These are phyloP conservation scores for Syncephalastrum racemosum DNA, from an alignment of 371 early-diverging fungal species.

Conservation along the genomic window DNA sequence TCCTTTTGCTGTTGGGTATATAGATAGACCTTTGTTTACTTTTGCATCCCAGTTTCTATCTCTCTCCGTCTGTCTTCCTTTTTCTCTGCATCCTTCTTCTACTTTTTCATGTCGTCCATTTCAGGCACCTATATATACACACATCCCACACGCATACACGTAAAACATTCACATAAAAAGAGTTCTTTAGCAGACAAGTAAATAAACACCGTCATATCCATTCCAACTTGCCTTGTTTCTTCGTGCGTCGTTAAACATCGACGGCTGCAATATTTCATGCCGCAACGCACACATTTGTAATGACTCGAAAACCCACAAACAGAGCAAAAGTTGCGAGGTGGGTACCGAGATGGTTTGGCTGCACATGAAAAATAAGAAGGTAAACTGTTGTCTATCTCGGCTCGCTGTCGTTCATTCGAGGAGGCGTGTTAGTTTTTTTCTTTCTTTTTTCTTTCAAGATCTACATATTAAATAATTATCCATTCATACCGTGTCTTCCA, in stretches of 20 bases:
- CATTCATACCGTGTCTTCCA: conserved; percentile 54
- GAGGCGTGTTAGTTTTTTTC: background rate
- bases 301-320: conserved; percentile 65
- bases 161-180: background rate
- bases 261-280: conserved; percentile 68
- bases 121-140: conserved; percentile 17
- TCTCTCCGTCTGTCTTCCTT: no score
- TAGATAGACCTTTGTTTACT: no score
- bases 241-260: conserved; percentile 57
- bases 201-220: background rate
- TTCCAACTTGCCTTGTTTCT: conserved; percentile 54
- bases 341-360: conserved; percentile 55
- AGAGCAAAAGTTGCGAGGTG: conserved; percentile 65
- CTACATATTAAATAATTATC: background rate
- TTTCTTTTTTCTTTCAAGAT: background rate
- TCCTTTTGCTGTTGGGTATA: no score
- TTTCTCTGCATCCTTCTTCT: no score
- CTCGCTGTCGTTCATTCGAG: conserved; percentile 28
- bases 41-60: no score
- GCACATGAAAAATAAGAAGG: conserved; percentile 57
- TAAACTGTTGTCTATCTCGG: conserved; percentile 3
- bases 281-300: conserved; percentile 62
- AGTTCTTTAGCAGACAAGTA: background rate
- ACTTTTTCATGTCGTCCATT: conserved; percentile 20
- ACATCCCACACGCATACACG: background rate